phyloP scores from a whole-genome alignment of 2,329 filamentous ascomycete species.

The Fusarium cyanostomum region DNA sequence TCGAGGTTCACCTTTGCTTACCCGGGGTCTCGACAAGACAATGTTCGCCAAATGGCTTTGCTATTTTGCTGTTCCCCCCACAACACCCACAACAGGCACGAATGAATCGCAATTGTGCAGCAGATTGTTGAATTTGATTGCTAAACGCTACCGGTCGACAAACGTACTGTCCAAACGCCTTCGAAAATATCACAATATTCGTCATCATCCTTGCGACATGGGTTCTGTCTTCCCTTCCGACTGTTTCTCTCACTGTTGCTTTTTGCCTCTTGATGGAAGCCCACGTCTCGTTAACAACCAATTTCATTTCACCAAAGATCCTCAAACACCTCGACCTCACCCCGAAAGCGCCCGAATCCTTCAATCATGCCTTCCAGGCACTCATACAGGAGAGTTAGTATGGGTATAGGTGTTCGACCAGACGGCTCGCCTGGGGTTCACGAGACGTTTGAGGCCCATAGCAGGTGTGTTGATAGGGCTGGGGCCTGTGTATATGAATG shows the following conservation, averaged over 20 bases:
- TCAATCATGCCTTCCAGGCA: not conserved
- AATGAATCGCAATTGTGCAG: too few relatives aligned
- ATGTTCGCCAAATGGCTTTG: too few relatives aligned
- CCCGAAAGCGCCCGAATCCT: not conserved
- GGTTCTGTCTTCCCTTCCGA: not conserved
- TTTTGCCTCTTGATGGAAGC: too few relatives aligned
- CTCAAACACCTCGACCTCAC: not conserved
- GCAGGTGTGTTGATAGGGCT: conserved; percentile 75
- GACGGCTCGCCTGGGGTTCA: conserved; percentile 46
- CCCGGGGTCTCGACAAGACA: too few relatives aligned
- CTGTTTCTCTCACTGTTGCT: not conserved
- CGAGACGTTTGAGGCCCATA: conserved; percentile 67
- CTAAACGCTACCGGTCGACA: not conserved
- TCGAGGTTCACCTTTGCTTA: too few relatives aligned
- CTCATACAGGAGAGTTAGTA: conserved; percentile 37
- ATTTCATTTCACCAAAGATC: not conserved
- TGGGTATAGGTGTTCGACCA: conserved; percentile 50
- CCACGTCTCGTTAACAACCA: too few relatives aligned
- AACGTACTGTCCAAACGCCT: not conserved
- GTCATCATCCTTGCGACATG: not conserved
- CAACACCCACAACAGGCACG: too few relatives aligned
- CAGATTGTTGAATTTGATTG: not conserved
- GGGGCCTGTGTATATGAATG: conserved; percentile 75
- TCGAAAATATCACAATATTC: not conserved
- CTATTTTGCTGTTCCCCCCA: too few relatives aligned